phyloP scores from a whole-genome alignment of 2,329 filamentous ascomycete species.

The Whalleya microplaca region DNA sequence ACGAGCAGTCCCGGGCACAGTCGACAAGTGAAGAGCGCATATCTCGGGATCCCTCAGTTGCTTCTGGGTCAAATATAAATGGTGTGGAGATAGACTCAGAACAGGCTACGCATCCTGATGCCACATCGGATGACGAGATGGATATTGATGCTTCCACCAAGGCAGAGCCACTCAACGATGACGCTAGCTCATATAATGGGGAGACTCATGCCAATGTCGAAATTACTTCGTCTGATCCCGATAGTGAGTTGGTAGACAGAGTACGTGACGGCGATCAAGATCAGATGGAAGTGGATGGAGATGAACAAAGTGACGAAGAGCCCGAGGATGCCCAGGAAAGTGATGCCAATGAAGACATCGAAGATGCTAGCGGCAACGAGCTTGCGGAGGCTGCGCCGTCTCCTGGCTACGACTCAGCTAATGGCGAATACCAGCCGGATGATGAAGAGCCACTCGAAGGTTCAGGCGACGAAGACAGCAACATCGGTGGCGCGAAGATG shows the following conservation, averaged over 20 bases:
- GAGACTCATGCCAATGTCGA: neutral
- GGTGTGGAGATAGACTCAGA: neutral
- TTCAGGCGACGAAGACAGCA: neutral
- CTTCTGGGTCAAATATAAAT: neutral
- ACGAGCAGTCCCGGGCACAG: slow-evolving; percentile 1
- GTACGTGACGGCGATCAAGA: slow-evolving; percentile 4
- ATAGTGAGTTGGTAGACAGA: slow-evolving; percentile 1
- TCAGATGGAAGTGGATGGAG: slow-evolving; percentile 6
- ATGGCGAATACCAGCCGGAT: slow-evolving; percentile 3
- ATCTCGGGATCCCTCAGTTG: neutral
- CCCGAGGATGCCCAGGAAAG: slow-evolving; percentile 10
- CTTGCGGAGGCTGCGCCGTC: neutral
- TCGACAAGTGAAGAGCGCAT: neutral
- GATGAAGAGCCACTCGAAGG: neutral
- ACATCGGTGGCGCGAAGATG: neutral
- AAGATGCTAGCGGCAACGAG: neutral
- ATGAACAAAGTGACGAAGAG: slow-evolving; percentile 1
- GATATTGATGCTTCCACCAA: neutral
- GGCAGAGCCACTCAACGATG: neutral
- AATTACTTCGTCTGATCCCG: neutral
- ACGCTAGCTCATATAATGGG: neutral
- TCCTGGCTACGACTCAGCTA: neutral
- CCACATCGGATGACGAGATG: slow-evolving; percentile 4
- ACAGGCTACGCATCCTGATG: neutral
- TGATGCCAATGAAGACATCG: slow-evolving; percentile 12